Evolutionary conservation across 176 grass and related monocot genomes (phyloP).

Genomic region (Elymus sibiricus): DNA sequence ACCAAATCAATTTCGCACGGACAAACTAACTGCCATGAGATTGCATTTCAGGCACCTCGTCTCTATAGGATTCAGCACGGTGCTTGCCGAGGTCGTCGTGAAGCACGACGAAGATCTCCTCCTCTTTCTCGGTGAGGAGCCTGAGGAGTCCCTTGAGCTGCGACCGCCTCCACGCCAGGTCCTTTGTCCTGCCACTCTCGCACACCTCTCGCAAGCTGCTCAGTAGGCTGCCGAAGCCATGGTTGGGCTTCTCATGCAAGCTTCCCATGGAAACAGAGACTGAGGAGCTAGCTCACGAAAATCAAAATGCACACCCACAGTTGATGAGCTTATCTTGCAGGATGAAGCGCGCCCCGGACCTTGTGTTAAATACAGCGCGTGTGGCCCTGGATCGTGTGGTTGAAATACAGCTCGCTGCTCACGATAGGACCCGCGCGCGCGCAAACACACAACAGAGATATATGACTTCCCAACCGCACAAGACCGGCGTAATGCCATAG

Average conservation of each 20-base stretch:
- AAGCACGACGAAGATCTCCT: conserved; percentile 53
- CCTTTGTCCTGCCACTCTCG: conserved; percentile 59
- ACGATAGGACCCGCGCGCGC: too few relatives aligned
- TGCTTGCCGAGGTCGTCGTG: conserved; percentile 61
- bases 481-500: too few relatives aligned
- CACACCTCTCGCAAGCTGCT: conserved; percentile 32
- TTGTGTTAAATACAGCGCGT: neutral
- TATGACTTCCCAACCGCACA: too few relatives aligned
- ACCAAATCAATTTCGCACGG: neutral
- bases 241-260: neutral
- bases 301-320: neutral
- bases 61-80: conserved; percentile 53
- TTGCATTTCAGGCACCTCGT: conserved; percentile 30
- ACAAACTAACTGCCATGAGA: neutral
- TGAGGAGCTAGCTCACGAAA: neutral
- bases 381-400: neutral
- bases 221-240: conserved; percentile 15
- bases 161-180: conserved; percentile 46
- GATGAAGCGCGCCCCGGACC: neutral
- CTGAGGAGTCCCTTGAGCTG: conserved; percentile 52
- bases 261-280: neutral
- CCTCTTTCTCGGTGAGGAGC: conserved; percentile 60
- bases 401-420: neutral
- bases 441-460: too few relatives aligned
- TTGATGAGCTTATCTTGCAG: neutral